These are phyloP conservation scores for Clitopilus hobsonii DNA, from an alignment of 768 basidiomycete genomes.

Conservation along the genomic window DNA sequence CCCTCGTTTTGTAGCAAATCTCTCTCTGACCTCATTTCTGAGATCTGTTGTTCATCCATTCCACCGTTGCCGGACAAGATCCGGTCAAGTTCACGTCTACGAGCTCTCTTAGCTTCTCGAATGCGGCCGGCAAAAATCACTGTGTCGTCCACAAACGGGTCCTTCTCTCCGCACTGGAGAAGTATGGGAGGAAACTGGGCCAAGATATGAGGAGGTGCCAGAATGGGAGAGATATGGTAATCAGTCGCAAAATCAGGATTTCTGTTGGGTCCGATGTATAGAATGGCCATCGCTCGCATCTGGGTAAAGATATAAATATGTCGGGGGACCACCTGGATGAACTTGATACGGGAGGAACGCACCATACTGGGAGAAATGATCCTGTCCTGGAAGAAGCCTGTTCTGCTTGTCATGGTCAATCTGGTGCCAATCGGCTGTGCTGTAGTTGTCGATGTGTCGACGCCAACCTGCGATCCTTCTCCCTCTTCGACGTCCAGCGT, in stretches of 20 bases:
- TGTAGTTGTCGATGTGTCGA: slow-evolving; percentile 24
- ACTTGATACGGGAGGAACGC: slow-evolving; percentile 27
- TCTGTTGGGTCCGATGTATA: slow-evolving; percentile 91
- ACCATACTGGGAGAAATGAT: slow-evolving; percentile 97
- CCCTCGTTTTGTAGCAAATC: slow-evolving; percentile 60
- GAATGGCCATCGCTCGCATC: slow-evolving; percentile 99
- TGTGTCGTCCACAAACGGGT: slow-evolving; percentile 95
- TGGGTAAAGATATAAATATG: slow-evolving; percentile 25
- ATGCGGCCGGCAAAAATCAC: slow-evolving; percentile 94
- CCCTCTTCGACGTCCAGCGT: background rate
- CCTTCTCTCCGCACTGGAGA: slow-evolving; percentile 93
- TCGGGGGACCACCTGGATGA: slow-evolving; percentile 1
- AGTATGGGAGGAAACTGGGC: slow-evolving; percentile 92
- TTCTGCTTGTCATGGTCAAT: slow-evolving; percentile 92
- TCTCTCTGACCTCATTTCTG: slow-evolving; percentile 33
- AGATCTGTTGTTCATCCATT: slow-evolving; percentile 40
- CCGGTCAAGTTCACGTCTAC: slow-evolving; percentile 69
- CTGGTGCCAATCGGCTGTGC: slow-evolving; percentile 76
- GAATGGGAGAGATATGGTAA: slow-evolving; percentile 94
- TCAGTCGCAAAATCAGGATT: slow-evolving; percentile 94
- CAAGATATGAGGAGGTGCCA: slow-evolving; percentile 77
- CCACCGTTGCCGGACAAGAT: slow-evolving; percentile 57
- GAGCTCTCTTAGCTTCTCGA: slow-evolving; percentile 88
- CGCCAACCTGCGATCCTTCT: slow-evolving; percentile 8
- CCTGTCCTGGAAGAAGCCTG: slow-evolving; percentile 90